Conservation (phyloP, 2,329 filamentous ascomycete genomes). For the Blastomyces parvus region DNA sequence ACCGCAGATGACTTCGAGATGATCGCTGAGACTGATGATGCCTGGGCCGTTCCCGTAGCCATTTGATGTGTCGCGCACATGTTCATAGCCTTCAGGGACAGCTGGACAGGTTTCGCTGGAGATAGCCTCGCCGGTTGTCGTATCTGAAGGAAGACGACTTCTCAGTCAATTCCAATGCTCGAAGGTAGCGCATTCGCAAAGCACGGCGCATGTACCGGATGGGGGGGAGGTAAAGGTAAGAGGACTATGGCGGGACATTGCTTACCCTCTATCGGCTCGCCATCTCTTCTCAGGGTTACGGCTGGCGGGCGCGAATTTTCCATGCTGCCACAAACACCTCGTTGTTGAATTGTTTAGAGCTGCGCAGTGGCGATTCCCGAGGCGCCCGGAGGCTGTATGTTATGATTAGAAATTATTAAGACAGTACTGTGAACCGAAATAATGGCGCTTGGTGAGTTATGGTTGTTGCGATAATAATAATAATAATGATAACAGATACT, state of each 20-base stretch:
- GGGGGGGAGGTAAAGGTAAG: background rate
- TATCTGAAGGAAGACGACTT: background rate
- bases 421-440: background rate
- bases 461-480: background rate
- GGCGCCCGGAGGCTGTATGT: background rate
- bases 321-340: background rate
- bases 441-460: background rate
- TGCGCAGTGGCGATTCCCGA: background rate
- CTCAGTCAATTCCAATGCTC: background rate
- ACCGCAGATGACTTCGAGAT: slow-evolving; percentile 38
- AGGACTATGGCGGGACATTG: background rate
- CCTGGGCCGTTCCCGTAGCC: slow-evolving; percentile 19
- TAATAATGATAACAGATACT: background rate
- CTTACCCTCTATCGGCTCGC: background rate
- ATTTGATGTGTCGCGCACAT: slow-evolving; percentile 14
- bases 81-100: slow-evolving; percentile 12
- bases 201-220: background rate
- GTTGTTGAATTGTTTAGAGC: background rate
- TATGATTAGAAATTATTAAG: background rate
- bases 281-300: background rate
- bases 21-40: slow-evolving; percentile 14
- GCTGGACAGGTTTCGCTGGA: background rate
- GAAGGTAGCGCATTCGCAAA: background rate
- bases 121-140: background rate
- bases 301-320: background rate